Evolutionary conservation across 2,329 filamentous ascomycete genomes (phyloP), one percentile per base, ranked within the genome.

Genomic region (Aspergillus carbonarius): DNA sequence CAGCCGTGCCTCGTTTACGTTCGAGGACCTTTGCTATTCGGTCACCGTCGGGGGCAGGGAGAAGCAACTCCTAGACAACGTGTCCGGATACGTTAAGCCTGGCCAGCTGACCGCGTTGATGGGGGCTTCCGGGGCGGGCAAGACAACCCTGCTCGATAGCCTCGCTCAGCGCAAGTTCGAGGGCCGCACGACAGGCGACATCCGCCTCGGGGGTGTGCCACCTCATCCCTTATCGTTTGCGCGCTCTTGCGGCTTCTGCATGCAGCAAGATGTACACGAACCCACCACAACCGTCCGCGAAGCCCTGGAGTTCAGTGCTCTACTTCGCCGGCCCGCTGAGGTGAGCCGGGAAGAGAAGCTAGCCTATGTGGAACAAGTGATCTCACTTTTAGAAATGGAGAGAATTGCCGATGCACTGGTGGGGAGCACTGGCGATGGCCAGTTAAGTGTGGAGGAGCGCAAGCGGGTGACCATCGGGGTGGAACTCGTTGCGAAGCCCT

Each of bases 381-480:
- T 89, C 18, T 80, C 81, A n/a, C 74, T 88, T 0, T 75, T 89
- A 12, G 85, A 88, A 61, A 84, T 89, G 80, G 85, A 88, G 62
- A 83, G 85, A 50, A 83, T 88, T 60, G 85, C 85, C 8, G 85
- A 88, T 69, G 85, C 86, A 8, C 83, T 88, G 49, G 87, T 89
- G 61, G 86, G 86, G 5, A 37, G 34, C 12, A 35, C 34, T 13
- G 34, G 23, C 7, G 46, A n/a, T n/a, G 27, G 7, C 25, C 13
- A 10, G 25, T 10, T 48, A 3, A 6, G 13, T 1, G 79, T 81
- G 39, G 83, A 85, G 66, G 83, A 85, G 67, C 78, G 83, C 13
- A 85, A 85, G 69, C 88, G 90, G 64, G 81, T 96, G 5, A 96
- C 91, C 0, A 95, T 96, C 61, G 92, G 91, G 74, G 91, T 96